These are phyloP conservation scores for Aspergillus saccharolyticus DNA, from an alignment of 495 filamentous ascomycete species.

Conservation along the genomic window DNA sequence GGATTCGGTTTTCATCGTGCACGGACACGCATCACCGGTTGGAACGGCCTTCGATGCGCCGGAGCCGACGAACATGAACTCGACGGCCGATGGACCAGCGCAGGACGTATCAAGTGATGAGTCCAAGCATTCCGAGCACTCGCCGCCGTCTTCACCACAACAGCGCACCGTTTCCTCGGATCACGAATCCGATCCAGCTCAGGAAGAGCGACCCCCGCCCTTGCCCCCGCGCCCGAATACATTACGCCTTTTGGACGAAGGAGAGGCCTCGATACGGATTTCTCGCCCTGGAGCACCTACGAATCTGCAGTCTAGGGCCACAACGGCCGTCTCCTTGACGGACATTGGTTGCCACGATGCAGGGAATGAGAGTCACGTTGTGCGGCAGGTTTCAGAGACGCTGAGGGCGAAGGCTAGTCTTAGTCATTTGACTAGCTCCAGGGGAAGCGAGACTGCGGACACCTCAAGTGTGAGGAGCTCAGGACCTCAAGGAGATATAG, in stretches of 20 bases:
- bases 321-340: constrained; percentile 73
- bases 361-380: constrained; percentile 50
- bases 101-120: constrained; percentile 1
- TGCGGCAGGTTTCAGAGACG: constrained; percentile 32
- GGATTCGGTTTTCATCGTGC: not conserved
- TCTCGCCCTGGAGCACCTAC: constrained; percentile 25
- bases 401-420: constrained; percentile 40
- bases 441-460: constrained; percentile 65
- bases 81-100: constrained; percentile 4
- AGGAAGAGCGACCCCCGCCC: constrained; percentile 51
- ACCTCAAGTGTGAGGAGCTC: constrained; percentile 79
- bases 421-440: constrained; percentile 42
- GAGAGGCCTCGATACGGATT: constrained; percentile 22
- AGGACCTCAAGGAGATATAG: constrained; percentile 65
- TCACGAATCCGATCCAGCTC: constrained; percentile 23
- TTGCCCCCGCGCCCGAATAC: constrained; percentile 63
- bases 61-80: constrained; percentile 14
- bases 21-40: not conserved
- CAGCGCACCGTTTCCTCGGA: constrained; percentile 3
- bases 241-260: constrained; percentile 38
- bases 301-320: constrained; percentile 64
- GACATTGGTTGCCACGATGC: constrained; percentile 71
- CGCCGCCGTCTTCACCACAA: not conserved
- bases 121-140: not conserved
- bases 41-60: constrained; percentile 9